Conservation (phyloP, 257 asterid species). For the Cynanchum wilfordii region DNA sequence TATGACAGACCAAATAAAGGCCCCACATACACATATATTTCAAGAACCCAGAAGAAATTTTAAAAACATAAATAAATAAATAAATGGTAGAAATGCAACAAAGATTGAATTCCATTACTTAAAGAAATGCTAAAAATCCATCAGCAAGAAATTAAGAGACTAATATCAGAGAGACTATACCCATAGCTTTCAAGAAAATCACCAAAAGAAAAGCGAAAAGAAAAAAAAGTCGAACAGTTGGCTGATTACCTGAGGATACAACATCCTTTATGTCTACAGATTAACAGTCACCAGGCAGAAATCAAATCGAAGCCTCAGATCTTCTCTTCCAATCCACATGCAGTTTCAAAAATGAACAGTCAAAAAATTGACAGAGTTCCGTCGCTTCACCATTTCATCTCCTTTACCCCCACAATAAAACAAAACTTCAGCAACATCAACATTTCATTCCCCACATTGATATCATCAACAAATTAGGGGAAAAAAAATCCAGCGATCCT, state of each 20-base stretch:
- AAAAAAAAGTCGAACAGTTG: neutral
- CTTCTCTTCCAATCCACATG: conserved; percentile 55
- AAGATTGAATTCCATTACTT: neutral
- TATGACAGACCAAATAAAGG: neutral
- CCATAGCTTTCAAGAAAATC: neutral
- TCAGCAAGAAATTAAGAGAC: conserved; percentile 2
- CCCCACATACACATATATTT: conserved; percentile 7
- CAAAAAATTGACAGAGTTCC: conserved; percentile 1
- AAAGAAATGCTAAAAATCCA: conserved; percentile 9
- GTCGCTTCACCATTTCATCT: conserved; percentile 20
- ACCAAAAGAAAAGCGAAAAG: neutral
- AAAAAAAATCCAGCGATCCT: neutral
- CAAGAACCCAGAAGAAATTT: neutral
- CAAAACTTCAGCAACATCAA: conserved; percentile 14
- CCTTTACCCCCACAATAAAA: conserved; percentile 9
- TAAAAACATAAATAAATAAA: neutral
- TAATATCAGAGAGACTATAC: neutral
- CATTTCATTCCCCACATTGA: conserved; percentile 38
- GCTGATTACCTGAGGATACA: conserved; percentile 31
- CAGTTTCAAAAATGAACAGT: conserved; percentile 15
- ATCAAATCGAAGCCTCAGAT: conserved; percentile 45
- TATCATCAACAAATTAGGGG: conserved; percentile 21
- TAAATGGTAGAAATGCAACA: neutral
- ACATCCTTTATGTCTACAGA: conserved; percentile 15
- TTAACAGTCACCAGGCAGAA: conserved; percentile 19